phyloP scores from a whole-genome alignment of 2,329 filamentous ascomycete genomes.

The Zopfia rhizophila region DNA sequence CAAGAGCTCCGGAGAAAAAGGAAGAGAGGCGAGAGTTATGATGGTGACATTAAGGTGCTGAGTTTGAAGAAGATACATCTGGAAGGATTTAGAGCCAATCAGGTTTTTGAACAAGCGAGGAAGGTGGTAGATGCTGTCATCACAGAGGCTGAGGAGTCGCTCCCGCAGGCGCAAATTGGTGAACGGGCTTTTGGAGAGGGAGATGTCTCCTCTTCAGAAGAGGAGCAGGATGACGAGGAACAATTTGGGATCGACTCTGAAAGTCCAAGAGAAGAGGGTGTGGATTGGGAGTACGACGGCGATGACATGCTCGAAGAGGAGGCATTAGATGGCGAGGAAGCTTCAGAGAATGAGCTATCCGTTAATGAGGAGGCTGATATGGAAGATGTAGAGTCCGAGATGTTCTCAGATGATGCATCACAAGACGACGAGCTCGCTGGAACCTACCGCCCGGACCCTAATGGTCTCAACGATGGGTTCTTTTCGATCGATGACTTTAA shows the following conservation, averaged over 20 bases:
- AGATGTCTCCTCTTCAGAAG: slow-evolving; percentile 47
- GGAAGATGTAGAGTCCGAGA: slow-evolving; percentile 45
- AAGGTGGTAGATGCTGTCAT: slow-evolving; percentile 77
- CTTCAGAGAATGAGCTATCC: slow-evolving; percentile 39
- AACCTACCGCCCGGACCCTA: slow-evolving; percentile 75
- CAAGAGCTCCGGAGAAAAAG: slow-evolving; percentile 78
- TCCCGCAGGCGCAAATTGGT: slow-evolving; percentile 46
- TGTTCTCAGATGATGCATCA: slow-evolving; percentile 52
- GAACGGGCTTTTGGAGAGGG: slow-evolving; percentile 41
- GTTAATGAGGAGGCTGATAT: slow-evolving; percentile 43
- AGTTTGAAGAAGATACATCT: slow-evolving; percentile 85
- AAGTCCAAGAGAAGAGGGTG: slow-evolving; percentile 29
- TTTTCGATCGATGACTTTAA: slow-evolving; percentile 99
- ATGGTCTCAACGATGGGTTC: slow-evolving; percentile 95
- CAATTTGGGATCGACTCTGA: slow-evolving; percentile 31
- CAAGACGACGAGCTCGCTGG: slow-evolving; percentile 61
- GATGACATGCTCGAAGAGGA: slow-evolving; percentile 48
- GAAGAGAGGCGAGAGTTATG: slow-evolving; percentile 70
- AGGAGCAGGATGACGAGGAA: slow-evolving; percentile 45
- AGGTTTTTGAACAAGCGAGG: slow-evolving; percentile 94
- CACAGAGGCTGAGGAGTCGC: slow-evolving; percentile 62
- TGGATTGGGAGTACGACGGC: slow-evolving; percentile 30
- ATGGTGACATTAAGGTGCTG: slow-evolving; percentile 64
- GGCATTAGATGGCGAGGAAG: slow-evolving; percentile 47
- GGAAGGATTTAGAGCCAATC: slow-evolving; percentile 85